These are phyloP conservation scores for Peniophora sp. DNA, from an alignment of 1,284 basidiomycete species.

Conservation along the genomic window DNA sequence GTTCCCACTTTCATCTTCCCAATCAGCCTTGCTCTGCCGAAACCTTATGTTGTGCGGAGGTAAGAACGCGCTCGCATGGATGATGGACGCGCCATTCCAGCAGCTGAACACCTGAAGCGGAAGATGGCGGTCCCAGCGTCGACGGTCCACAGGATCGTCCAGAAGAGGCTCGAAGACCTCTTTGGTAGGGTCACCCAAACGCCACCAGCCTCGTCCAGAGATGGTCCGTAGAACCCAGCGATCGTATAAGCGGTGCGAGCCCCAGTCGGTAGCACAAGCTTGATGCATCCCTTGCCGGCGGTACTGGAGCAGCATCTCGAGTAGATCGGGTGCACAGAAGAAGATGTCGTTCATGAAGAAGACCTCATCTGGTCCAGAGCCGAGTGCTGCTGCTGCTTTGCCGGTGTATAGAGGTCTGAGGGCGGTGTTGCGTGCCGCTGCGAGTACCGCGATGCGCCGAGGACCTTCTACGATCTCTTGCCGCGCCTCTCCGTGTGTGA, in stretches of 20 bases:
- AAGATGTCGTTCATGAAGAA: constrained; percentile 35
- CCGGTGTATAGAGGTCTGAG: constrained; percentile 26
- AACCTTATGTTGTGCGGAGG: constrained; percentile 1
- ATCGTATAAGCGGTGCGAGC: neutral
- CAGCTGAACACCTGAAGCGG: constrained; percentile 1
- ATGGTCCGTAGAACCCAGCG: neutral
- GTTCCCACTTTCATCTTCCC: constrained; percentile 1
- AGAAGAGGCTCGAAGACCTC: neutral
- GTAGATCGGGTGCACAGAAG: constrained; percentile 26
- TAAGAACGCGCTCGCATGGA: neutral
- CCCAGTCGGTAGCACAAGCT: constrained; percentile 1
- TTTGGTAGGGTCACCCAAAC: neutral
- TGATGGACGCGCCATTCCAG: neutral
- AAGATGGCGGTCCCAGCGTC: neutral
- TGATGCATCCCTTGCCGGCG: neutral
- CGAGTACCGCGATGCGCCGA: constrained; percentile 25
- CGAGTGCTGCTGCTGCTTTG: constrained; percentile 1
- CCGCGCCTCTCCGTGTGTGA: neutral
- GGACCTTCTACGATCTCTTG: constrained; percentile 5
- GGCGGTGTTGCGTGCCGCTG: constrained; percentile 28
- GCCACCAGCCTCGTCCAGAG: neutral
- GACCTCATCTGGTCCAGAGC: constrained; percentile 9
- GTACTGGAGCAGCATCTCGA: constrained; percentile 27
- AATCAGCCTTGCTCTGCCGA: neutral
- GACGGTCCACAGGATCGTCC: neutral